Evolutionary conservation across 805 yeast species (phyloP).

Genomic region (Lachancea kluyveri): DNA sequence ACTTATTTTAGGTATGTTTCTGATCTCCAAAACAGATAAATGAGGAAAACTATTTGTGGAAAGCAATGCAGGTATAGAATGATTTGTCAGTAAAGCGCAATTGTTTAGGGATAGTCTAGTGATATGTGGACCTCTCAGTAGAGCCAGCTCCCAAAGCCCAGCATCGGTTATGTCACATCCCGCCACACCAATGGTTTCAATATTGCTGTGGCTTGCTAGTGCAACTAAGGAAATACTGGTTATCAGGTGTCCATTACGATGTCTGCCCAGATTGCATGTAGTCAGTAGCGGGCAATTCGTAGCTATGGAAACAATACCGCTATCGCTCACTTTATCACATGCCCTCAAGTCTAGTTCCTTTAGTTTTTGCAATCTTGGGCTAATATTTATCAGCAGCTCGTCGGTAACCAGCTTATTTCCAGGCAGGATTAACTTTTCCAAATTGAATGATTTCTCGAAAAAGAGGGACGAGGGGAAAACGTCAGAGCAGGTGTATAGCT

Average conservation of each 20-base stretch:
- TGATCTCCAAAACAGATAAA: conserved; percentile 69
- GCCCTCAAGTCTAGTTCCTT: conserved; percentile 73
- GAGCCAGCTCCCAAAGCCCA: conserved; percentile 72
- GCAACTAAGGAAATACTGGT: conserved; percentile 62
- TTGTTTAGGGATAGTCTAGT: conserved; percentile 69
- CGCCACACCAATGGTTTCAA: conserved; percentile 75
- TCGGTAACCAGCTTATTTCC: conserved; percentile 64
- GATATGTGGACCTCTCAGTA: conserved; percentile 40
- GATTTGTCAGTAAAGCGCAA: conserved; percentile 54
- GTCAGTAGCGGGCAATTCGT: conserved; percentile 50
- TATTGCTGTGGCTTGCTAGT: conserved; percentile 48
- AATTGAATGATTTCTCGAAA: conserved; percentile 33
- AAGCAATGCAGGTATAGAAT: conserved; percentile 44
- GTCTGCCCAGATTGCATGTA: conserved; percentile 75
- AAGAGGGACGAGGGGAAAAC: conserved; percentile 48
- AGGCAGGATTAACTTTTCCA: conserved; percentile 49
- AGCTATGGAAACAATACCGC: conserved; percentile 62
- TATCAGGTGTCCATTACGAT: conserved; percentile 54
- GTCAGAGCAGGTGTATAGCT: conserved; percentile 75
- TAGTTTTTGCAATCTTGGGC: conserved; percentile 51
- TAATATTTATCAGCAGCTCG: conserved; percentile 43
- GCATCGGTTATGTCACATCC: conserved; percentile 78
- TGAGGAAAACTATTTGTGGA: conserved; percentile 44
- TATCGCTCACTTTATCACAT: conserved; percentile 72
- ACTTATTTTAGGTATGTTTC: no score